These are phyloP conservation scores for Fusarium brachygibbosum DNA, from an alignment of 2,329 filamentous ascomycete species.

Conservation along the genomic window DNA sequence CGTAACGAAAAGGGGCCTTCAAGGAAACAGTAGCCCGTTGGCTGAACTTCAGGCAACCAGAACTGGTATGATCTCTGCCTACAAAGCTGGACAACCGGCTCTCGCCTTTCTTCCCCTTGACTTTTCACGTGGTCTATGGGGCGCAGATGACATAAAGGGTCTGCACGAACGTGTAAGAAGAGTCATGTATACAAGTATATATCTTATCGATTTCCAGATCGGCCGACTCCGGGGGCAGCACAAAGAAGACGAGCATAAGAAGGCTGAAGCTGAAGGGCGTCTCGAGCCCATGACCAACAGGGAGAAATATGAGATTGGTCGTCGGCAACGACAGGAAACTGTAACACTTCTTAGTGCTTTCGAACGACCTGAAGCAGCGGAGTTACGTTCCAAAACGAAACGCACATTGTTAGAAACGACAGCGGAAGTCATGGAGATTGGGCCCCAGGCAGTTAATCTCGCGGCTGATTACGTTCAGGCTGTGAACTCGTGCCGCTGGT, in stretches of 20 bases:
- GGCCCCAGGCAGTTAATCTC: slow-evolving; percentile 45
- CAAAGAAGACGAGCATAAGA: slow-evolving; percentile 34
- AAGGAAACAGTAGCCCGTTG: slow-evolving; percentile 41
- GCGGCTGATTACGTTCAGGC: slow-evolving; percentile 45
- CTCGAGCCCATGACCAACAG: slow-evolving; percentile 2
- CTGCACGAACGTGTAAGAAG: slow-evolving; percentile 56
- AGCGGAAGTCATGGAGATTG: slow-evolving; percentile 44
- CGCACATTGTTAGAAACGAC: slow-evolving; percentile 52
- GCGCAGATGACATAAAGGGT: slow-evolving; percentile 57
- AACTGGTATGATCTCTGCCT: slow-evolving; percentile 51
- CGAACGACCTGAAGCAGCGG: slow-evolving; percentile 54
- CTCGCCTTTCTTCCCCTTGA: slow-evolving; percentile 62
- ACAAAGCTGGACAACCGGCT: slow-evolving; percentile 56
- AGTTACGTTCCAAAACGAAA: slow-evolving; percentile 51
- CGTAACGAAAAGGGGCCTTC: slow-evolving; percentile 47
- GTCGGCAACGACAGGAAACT: slow-evolving; percentile 51
- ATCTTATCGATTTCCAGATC: slow-evolving; percentile 61
- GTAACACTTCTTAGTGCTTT: slow-evolving; percentile 55
- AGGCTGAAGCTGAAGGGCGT: background rate
- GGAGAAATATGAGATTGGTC: slow-evolving; percentile 36
- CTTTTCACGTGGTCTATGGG: slow-evolving; percentile 61
- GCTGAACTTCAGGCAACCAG: slow-evolving; percentile 50
- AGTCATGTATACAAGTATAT: slow-evolving; percentile 52
- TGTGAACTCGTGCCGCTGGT: slow-evolving; percentile 52
- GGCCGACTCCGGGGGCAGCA: slow-evolving; percentile 44